phyloP scores from a whole-genome alignment of 768 basidiomycete genomes.

The Mycena vitilis region DNA sequence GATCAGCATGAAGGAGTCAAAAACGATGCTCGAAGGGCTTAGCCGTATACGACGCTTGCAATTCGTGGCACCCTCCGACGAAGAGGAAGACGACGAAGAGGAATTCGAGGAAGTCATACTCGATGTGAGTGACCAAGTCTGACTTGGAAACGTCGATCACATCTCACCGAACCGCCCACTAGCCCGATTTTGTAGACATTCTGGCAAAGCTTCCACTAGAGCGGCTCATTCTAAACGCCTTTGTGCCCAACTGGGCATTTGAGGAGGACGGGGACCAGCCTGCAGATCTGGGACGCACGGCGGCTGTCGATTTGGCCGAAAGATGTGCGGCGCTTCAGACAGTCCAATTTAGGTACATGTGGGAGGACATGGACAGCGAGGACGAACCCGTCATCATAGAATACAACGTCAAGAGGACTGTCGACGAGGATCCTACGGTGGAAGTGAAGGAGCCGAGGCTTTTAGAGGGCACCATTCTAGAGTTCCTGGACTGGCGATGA shows the following conservation, averaged over 20 bases:
- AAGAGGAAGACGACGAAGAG: background rate
- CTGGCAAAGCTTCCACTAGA: constrained; percentile 5
- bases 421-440: background rate
- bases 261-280: background rate
- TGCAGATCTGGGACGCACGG: background rate
- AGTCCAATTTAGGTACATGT: constrained; percentile 2
- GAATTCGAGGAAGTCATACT: background rate
- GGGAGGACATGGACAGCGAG: constrained; percentile 1
- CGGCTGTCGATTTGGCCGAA: background rate
- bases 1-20: background rate
- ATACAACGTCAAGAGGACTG: background rate
- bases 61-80: background rate
- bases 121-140: background rate
- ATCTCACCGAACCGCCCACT: background rate
- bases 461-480: constrained; percentile 14
- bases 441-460: background rate
- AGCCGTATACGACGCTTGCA: background rate
- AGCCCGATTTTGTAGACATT: background rate
- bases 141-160: background rate
- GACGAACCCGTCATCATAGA: constrained; percentile 5
- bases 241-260: background rate
- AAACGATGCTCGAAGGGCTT: background rate
- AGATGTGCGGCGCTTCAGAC: background rate
- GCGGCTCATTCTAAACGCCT: background rate
- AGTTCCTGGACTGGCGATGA: constrained; percentile 19